Evolutionary conservation across 345 rosid species (phyloP).

Genomic region (Luvunga scandens): DNA sequence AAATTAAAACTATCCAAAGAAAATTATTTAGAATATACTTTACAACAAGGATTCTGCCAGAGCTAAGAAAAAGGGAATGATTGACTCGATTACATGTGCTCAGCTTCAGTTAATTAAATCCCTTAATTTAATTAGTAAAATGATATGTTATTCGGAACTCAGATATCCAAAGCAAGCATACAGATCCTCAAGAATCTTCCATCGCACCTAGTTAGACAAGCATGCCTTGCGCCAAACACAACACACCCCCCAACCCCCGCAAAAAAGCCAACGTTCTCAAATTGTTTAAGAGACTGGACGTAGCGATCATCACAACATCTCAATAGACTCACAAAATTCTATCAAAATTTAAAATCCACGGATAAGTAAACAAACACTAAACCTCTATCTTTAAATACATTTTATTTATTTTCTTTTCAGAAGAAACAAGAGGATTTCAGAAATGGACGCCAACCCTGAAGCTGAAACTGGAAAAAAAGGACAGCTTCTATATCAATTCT

Average conservation of each 20-base stretch:
- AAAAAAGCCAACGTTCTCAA: conserved; percentile 14
- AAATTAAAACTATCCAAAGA: not conserved
- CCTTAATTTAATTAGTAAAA: not conserved
- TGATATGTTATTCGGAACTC: conserved; percentile 13
- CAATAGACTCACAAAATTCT: not conserved
- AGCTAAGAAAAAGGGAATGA: conserved; percentile 30
- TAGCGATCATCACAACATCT: not conserved
- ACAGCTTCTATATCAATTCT: conserved; percentile 28
- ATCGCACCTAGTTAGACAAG: conserved; percentile 26
- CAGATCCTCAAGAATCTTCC: conserved; percentile 43
- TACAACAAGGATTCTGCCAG: conserved; percentile 28
- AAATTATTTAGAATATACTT: conserved; percentile 20
- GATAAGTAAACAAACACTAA: too few species aligned
- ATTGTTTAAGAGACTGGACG: not conserved
- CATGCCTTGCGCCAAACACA: conserved; percentile 24
- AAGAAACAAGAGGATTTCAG: conserved; percentile 5
- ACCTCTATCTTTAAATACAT: too few species aligned
- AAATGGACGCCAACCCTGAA: conserved; percentile 15
- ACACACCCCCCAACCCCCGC: not conserved
- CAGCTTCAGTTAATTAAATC: too few species aligned
- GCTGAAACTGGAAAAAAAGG: conserved; percentile 29
- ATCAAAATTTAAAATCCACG: not conserved
- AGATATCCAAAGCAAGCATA: conserved; percentile 20
- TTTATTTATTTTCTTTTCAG: too few species aligned
- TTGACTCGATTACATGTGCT: not conserved